Conservation (phyloP, 805 yeast genomes). For the Candida pseudoglaebosa region DNA sequence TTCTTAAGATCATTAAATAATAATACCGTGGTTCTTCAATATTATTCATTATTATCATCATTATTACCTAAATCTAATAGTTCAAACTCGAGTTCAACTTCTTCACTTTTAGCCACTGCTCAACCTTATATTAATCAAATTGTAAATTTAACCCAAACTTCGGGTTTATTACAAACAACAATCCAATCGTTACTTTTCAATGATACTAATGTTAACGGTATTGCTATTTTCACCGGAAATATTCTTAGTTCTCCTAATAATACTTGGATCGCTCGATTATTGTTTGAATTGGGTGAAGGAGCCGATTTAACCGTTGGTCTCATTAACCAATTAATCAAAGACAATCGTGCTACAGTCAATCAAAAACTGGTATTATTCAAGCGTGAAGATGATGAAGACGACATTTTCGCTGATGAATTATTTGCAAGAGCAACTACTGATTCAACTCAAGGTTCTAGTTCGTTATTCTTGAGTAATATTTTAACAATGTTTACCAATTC, state of each 20-base stretch:
- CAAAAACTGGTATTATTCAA: not conserved
- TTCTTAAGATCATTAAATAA: not conserved
- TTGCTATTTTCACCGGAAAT: slow-evolving; percentile 25
- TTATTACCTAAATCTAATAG: not conserved
- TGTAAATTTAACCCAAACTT: slow-evolving; percentile 14
- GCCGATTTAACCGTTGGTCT: slow-evolving; percentile 24
- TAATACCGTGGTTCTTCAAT: not conserved
- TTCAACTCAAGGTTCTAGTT: not conserved
- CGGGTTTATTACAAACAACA: slow-evolving; percentile 27
- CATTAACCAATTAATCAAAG: slow-evolving; percentile 23
- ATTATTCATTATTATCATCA: not conserved
- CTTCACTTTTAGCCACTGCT: not conserved
- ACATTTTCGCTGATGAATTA: not conserved
- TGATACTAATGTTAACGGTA: slow-evolving; percentile 22
- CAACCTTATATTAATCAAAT: slow-evolving; percentile 22
- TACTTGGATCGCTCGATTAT: slow-evolving; percentile 26
- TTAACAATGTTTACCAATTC: not conserved
- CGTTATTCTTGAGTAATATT: not conserved
- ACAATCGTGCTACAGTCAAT: not conserved
- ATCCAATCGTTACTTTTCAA: slow-evolving; percentile 23
- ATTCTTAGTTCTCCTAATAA: slow-evolving; percentile 18
- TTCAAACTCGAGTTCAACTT: not conserved
- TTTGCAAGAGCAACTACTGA: not conserved
- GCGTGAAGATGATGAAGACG: not conserved
- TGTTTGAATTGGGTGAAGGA: slow-evolving; percentile 32